Evolutionary conservation across 805 yeast genomes (phyloP).

Genomic region (Nadsonia fulvescens): DNA sequence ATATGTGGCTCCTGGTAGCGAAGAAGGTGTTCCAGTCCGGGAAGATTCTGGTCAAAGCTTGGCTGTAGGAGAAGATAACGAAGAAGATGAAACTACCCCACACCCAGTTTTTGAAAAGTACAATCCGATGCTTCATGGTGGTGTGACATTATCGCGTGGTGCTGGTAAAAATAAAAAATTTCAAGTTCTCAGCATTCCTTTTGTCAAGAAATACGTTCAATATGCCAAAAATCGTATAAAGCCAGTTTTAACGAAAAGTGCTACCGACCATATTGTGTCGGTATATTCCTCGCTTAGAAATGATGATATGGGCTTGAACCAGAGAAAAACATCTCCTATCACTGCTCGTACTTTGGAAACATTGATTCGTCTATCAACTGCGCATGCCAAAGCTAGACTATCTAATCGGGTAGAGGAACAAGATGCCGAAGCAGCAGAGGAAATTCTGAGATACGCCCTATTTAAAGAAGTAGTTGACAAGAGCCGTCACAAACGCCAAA

Average conservation of each 20-base stretch:
- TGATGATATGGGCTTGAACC: slow-evolving; percentile 29
- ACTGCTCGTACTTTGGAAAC: slow-evolving; percentile 98
- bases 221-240: slow-evolving; percentile 78
- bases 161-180: slow-evolving; percentile 18
- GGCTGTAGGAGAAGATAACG: slow-evolving; percentile 59
- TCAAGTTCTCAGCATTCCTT: slow-evolving; percentile 55
- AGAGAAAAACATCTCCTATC: slow-evolving; percentile 67
- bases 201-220: slow-evolving; percentile 80
- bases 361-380: slow-evolving; percentile 81
- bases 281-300: slow-evolving; percentile 72
- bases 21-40: slow-evolving; percentile 86
- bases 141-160: slow-evolving; percentile 29
- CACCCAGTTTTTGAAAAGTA: slow-evolving; percentile 59
- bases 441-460: slow-evolving; percentile 66
- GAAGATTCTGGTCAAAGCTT: slow-evolving; percentile 54
- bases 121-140: slow-evolving; percentile 67
- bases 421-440: slow-evolving; percentile 79
- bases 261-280: slow-evolving; percentile 64
- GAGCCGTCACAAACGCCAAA: slow-evolving; percentile 17
- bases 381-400: slow-evolving; percentile 90
- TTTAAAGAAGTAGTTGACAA: slow-evolving; percentile 51
- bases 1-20: slow-evolving; percentile 67
- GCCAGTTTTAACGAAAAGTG: slow-evolving; percentile 63
- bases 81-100: slow-evolving; percentile 19
- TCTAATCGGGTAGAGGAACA: slow-evolving; percentile 52